Conservation (phyloP, 371 early-diverging fungal genomes). For the Choanephora cucurbitarum region DNA sequence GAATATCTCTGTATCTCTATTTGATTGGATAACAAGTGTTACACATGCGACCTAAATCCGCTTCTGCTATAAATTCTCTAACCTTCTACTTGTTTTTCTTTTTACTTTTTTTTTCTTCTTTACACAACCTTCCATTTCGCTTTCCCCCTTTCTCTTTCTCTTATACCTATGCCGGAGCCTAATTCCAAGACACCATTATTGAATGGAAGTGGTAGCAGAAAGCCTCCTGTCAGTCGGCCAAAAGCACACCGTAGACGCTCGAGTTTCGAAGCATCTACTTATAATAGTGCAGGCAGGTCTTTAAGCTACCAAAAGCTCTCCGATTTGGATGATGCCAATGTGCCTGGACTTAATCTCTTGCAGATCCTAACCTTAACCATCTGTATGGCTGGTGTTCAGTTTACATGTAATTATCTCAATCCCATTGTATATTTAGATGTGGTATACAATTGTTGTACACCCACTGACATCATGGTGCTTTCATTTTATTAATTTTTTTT, state of each 20-base stretch:
- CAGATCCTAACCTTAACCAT: conserved; percentile 37
- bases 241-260: conserved; percentile 24
- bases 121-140: too few species aligned
- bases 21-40: neutral
- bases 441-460: neutral
- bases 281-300: conserved; percentile 22
- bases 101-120: conserved; percentile 5
- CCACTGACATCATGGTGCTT: conserved; percentile 16
- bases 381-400: conserved; percentile 62
- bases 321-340: conserved; percentile 8
- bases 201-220: conserved; percentile 6
- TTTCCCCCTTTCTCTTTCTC: conserved; percentile 6
- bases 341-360: conserved; percentile 24
- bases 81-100: conserved; percentile 1
- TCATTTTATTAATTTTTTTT: conserved; percentile 8
- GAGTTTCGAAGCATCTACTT: conserved; percentile 29
- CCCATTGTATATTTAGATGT: too few species aligned
- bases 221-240: conserved; percentile 32
- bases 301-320: conserved; percentile 17
- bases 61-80: neutral
- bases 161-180: conserved; percentile 18
- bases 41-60: neutral
- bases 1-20: neutral
- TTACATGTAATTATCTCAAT: conserved; percentile 46
- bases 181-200: conserved; percentile 28